Conservation (phyloP, 345 rosid genomes). For the Kernera saxatilis region DNA sequence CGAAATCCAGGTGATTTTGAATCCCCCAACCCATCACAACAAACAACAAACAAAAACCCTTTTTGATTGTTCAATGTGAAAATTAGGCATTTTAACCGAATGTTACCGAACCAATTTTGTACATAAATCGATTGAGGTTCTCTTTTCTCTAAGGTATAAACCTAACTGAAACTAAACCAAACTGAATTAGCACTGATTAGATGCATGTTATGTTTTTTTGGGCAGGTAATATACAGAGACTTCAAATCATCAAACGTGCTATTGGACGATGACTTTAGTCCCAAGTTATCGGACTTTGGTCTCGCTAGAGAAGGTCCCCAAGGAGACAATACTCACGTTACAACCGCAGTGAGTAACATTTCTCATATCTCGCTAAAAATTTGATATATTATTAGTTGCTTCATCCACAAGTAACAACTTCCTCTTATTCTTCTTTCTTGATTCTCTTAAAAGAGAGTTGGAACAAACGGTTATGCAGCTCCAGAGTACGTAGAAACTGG, state of each 20-base stretch:
- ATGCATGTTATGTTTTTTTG: background rate
- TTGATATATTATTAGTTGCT: background rate
- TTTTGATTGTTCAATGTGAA: background rate
- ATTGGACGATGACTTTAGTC: constrained; percentile 49
- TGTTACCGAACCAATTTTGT: background rate
- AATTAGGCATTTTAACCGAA: background rate
- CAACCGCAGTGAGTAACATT: constrained; percentile 58
- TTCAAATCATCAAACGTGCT: constrained; percentile 89
- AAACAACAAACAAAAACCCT: background rate
- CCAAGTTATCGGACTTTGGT: constrained; percentile 92
- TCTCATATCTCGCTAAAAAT: background rate
- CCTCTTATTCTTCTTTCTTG: background rate
- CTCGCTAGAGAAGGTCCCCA: constrained; percentile 95
- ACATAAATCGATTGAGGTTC: background rate
- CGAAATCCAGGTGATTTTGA: constrained; percentile 19
- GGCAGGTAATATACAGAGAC: constrained; percentile 87
- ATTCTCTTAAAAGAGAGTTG: constrained; percentile 54
- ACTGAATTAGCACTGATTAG: background rate
- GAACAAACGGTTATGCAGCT: constrained; percentile 93
- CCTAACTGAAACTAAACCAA: background rate
- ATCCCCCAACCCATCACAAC: background rate
- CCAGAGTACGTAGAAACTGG: constrained; percentile 91
- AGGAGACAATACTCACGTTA: constrained; percentile 72
- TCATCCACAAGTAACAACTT: constrained; percentile 8
- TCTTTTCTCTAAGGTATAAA: background rate